Base-by-base conservation (phyloP, 2,329 filamentous ascomycete species). In the Paecilomyces fulvus region DNA sequence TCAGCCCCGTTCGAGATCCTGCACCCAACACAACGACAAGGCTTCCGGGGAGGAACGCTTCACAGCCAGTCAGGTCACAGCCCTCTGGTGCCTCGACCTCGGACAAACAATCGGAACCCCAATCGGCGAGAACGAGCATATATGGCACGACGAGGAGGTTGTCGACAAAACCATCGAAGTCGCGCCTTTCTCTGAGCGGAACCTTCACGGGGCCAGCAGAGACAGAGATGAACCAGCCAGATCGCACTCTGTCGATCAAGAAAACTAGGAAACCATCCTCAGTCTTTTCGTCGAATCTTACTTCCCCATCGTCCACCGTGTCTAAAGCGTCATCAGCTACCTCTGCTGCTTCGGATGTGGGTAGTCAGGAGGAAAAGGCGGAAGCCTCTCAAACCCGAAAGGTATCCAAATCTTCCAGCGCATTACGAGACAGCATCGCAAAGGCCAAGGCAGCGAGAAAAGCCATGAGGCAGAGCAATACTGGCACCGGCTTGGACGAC, bases 361-460 rank as follows among this genome's bases (percentile, higher is more conserved):
- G 63, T n/a, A 60, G 64, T 1, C 61, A 62, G 10, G 68, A 71
- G 51, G 60, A 66, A 28, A 63, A 67, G 20, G 53, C 63, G 2
- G 54, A 48, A 30, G 67, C 69, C 49, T 53, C 54, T 21, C 73
- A 76, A 56, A 66, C 71, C 12, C 69, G 72, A 33, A 81, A 77
- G 57, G 70, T 71, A 0, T 73, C 77, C 5, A 94, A 89, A 64
- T 91, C 91, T 0, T 96, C 92, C 0, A 78, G 82, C 14, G 86
- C 91, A 0, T 75, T 99, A 12, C 84, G 94, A 31, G 90, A 96
- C 53, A 92, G 94, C 55, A 96, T 97, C 60, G 90, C 92, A 37
- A 92, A 92, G 64, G 92, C 94, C 0, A 95, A 92, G 68, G 91
- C 91, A 2, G 89, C 90, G 2, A 87, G 84, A 56, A 82, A 84